Evolutionary conservation across 1,139 yeast genomes (phyloP).

Genomic region (Kurtzmaniella quercitrusa): DNA sequence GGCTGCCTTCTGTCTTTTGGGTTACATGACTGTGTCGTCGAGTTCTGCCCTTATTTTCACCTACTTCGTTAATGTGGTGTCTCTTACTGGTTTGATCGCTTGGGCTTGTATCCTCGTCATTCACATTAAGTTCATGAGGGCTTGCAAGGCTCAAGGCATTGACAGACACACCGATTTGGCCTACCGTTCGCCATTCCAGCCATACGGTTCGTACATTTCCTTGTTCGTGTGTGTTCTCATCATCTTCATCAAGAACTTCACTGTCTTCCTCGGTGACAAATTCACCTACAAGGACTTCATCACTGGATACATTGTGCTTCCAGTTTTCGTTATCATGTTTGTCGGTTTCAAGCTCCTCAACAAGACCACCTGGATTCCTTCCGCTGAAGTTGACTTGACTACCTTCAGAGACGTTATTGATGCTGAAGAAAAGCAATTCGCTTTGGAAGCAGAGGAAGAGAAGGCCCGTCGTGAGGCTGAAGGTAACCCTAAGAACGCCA

Average conservation of each 20-base stretch:
- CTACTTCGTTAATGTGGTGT: conserved; percentile 69
- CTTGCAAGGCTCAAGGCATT: conserved; percentile 62
- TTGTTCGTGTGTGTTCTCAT: conserved; percentile 50
- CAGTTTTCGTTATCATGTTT: conserved; percentile 53
- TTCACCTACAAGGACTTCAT: conserved; percentile 62
- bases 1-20: conserved; percentile 49
- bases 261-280: conserved; percentile 53
- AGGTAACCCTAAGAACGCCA: conserved; percentile 36
- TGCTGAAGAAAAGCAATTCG: conserved; percentile 58
- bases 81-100: conserved; percentile 67
- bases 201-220: conserved; percentile 59
- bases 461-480: conserved; percentile 45
- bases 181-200: conserved; percentile 64
- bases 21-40: conserved; percentile 58
- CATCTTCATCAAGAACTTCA: conserved; percentile 68
- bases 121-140: conserved; percentile 60
- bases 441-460: conserved; percentile 32
- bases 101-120: conserved; percentile 65
- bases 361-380: conserved; percentile 48
- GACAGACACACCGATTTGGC: conserved; percentile 31
- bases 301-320: conserved; percentile 76
- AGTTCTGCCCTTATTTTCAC: conserved; percentile 52
- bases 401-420: conserved; percentile 65
- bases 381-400: conserved; percentile 59
- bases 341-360: conserved; percentile 55